Evolutionary conservation across 2,329 filamentous ascomycete genomes (phyloP).

Genomic region (Chaetomiaceae sp.): DNA sequence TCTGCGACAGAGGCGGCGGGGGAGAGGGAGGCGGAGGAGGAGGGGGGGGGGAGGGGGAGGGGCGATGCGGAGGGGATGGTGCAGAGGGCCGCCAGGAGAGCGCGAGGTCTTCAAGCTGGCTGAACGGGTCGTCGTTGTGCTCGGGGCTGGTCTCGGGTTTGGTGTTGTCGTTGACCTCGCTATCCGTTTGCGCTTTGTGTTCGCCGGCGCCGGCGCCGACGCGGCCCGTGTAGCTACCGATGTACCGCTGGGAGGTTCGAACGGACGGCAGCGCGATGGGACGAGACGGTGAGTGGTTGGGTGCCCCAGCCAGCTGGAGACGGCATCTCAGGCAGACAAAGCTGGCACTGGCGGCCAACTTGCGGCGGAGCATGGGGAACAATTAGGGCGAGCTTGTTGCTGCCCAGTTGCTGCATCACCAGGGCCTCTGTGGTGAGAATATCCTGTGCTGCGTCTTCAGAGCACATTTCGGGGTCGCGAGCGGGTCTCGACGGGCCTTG

Average conservation of each 20-base stretch:
- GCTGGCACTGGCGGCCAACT: slow-evolving; percentile 31
- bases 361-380: slow-evolving; percentile 34
- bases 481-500: slow-evolving; percentile 9
- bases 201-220: background rate
- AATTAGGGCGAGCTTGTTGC: background rate
- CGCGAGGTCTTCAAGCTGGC: background rate
- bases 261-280: background rate
- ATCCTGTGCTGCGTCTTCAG: background rate
- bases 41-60: too few species aligned
- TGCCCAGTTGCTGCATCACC: slow-evolving; percentile 4
- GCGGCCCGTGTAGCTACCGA: background rate
- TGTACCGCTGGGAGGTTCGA: background rate
- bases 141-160: background rate
- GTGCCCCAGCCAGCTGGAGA: slow-evolving; percentile 32
- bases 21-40: too few species aligned
- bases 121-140: background rate
- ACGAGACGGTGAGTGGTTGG: background rate
- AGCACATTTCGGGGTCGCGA: background rate
- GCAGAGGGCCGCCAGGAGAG: background rate
- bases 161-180: background rate
- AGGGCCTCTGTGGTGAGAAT: background rate
- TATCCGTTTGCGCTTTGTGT: background rate
- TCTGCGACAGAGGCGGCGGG: background rate
- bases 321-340: slow-evolving; percentile 40
- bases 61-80: too few species aligned